Evolutionary conservation across 306 rosid species (phyloP).

Genomic region (Acacia crassicarpa): DNA sequence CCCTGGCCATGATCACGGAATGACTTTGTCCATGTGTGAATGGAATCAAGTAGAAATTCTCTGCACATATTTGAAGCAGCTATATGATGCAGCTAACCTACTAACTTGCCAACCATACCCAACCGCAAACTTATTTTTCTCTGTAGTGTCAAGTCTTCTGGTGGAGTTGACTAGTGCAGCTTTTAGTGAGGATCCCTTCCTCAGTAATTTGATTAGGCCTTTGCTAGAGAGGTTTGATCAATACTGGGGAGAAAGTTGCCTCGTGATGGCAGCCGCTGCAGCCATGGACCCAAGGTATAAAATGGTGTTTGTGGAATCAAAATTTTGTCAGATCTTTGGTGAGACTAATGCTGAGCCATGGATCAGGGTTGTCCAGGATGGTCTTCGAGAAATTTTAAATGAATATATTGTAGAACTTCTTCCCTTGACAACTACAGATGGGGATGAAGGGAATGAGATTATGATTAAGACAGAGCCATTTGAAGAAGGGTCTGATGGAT

Average conservation of each 20-base stretch:
- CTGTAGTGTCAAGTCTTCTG: slow-evolving; percentile 61
- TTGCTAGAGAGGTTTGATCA: slow-evolving; percentile 66
- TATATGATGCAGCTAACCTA: slow-evolving; percentile 70
- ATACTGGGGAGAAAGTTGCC: slow-evolving; percentile 80
- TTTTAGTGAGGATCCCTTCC: slow-evolving; percentile 62
- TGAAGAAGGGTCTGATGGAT: slow-evolving; percentile 59
- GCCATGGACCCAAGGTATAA: slow-evolving; percentile 90
- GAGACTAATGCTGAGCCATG: slow-evolving; percentile 63
- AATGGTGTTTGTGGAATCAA: slow-evolving; percentile 75
- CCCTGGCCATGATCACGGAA: slow-evolving; percentile 54
- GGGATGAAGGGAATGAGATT: slow-evolving; percentile 50
- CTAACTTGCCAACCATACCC: slow-evolving; percentile 67
- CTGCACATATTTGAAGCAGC: slow-evolving; percentile 63
- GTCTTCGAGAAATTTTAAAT: slow-evolving; percentile 66
- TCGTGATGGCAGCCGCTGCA: slow-evolving; percentile 71
- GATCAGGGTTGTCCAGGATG: slow-evolving; percentile 62
- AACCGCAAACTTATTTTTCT: slow-evolving; percentile 73
- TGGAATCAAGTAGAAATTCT: slow-evolving; percentile 78
- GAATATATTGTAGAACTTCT: slow-evolving; percentile 64
- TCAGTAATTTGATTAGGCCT: slow-evolving; percentile 59
- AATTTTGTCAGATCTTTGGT: slow-evolving; percentile 64
- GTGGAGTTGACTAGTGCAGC: slow-evolving; percentile 61
- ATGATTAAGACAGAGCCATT: slow-evolving; percentile 44
- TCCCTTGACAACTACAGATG: slow-evolving; percentile 45
- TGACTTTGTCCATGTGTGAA: slow-evolving; percentile 53